Base-by-base conservation (phyloP, 1,284 basidiomycete species). In the Tylopilus sp. region DNA sequence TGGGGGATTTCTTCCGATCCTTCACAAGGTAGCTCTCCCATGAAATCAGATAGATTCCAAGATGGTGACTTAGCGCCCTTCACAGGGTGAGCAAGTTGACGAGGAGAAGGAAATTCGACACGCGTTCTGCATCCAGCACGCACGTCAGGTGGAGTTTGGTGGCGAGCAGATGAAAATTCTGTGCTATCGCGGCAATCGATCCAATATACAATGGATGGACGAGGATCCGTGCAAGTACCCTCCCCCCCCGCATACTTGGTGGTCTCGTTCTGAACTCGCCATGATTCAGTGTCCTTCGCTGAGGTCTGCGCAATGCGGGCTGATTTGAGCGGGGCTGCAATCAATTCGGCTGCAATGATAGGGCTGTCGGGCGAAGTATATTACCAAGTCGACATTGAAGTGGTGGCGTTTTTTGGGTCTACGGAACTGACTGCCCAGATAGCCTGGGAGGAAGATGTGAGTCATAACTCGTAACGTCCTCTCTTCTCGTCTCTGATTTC, bases 131-230 rank as follows among this genome's bases (percentile, higher is more conserved):
- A 48, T 29, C 41, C 19, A 11, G 34, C 45, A 28, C 33, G 2
- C 0, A 21, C 7, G 39, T 16, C 42, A 29, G 1, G 29, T 4
- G n/a, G 31, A 52, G 10, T 55, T 55, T 36, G 49, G 54, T 4
- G 15, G 36, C 4, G 45, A 53, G 30, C 36, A 18, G 9, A 36
- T 53, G 29, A 37, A 11, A 6, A 12, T 55, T 15, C 9, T 46
- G 18, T 48, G 45, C 16, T 53, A 55, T 41, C 39, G 50, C 15
- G 54, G 54, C 13, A n/a, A 2, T 13, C 21, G 25, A 19, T 36
- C 42, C 9, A n/a, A 18, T 12, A 30, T 31, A 11, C 11, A 34
- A 16, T 42, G 41, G 41, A 5, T 56, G 4, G 54, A 55, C 8
- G 15, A 45, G 3, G 46, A 47, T 35, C 1, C 41, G 35, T 45